Conservation (phyloP, 129 eudicot genomes). For the Kitagawia praeruptora region DNA sequence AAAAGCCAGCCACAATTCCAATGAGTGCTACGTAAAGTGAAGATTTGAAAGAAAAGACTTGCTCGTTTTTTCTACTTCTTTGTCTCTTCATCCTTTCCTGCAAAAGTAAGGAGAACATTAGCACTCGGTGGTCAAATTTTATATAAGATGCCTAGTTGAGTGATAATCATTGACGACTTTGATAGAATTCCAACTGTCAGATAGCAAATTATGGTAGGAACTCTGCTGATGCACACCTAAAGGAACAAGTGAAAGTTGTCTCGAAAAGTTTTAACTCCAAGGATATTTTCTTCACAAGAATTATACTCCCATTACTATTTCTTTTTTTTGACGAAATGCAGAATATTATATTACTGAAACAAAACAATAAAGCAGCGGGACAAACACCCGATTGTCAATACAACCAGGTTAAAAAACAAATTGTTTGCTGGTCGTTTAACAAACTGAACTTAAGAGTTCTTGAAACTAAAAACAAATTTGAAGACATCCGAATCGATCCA, state of each 20-base stretch:
- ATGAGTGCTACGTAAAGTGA: conserved; percentile 60
- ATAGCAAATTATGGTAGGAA: not conserved
- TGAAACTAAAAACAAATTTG: too few species aligned
- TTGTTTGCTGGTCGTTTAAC: too few species aligned
- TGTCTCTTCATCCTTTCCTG: conserved; percentile 55
- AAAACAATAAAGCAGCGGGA: too few species aligned
- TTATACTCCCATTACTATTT: too few species aligned
- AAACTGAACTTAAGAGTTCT: too few species aligned
- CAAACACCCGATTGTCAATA: too few species aligned
- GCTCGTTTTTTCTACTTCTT: conserved; percentile 26
- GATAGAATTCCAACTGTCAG: not conserved
- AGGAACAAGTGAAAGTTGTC: not conserved
- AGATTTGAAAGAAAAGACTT: conserved; percentile 48
- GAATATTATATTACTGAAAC: too few species aligned
- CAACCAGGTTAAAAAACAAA: too few species aligned
- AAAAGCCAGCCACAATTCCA: conserved; percentile 57
- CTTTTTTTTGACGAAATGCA: too few species aligned
- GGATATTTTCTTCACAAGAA: too few species aligned
- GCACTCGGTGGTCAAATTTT: not conserved
- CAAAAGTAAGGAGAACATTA: not conserved
- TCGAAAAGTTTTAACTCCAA: not conserved
- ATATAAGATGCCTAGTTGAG: not conserved
- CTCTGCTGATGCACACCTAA: not conserved
- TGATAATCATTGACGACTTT: not conserved
- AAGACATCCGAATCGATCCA: too few species aligned